Base-by-base conservation (phyloP, 2,329 filamentous ascomycete genomes). In the Colletotrichum simmondsii region DNA sequence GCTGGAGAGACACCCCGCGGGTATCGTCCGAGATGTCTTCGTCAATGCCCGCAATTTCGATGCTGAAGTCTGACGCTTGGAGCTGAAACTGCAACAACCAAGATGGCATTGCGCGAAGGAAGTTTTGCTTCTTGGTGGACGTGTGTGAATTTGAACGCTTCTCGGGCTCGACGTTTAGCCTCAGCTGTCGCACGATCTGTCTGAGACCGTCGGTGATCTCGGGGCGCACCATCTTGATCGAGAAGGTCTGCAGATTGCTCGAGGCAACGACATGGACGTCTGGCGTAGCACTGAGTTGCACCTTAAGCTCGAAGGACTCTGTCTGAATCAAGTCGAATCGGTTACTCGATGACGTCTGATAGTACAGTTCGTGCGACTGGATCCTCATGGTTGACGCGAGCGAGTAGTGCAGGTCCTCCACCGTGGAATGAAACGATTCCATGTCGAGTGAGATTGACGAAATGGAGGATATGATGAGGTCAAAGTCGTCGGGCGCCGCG, bases 141-240 rank as follows among this genome's bases (percentile, higher is more conserved):
- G 85, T 85, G 69, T 84, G 87, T n/a, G 85, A 84, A 52, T 80
- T 80, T 4, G 81, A 81, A 49, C 88, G 85, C 79, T 90, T 92
- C 72, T 91, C 90, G 3, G 91, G 89, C 75, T 93, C 88, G 11
- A 93, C 88, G 73, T 94, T 91, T 35, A 90, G 91, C 57, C 92
- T 91, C 65, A 98, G 87, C 79, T 98, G 95, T 54, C 92, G 91
- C 16, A 98, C 91, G 74, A 99, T 98, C 80, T 98, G 95, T 28
- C 94, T 94, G 37, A 99, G 88, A 26, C 97, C 97, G 78, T 97
- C 93, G 66, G 93, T 97, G 71, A 99, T 98, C 79, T 99, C 97
- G 6, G 94, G 92, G 26, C 96, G 92, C 10, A 98, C 92, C 87
- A 99, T 92, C 78, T 95, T 97, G 61, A 98, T 88, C 1, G 94